Percentiles rank a stretch among this genome's conserved stretches.
Conservation (phyloP, 352 stramenopile genomes). For the Pythium utonaiense region DNA sequence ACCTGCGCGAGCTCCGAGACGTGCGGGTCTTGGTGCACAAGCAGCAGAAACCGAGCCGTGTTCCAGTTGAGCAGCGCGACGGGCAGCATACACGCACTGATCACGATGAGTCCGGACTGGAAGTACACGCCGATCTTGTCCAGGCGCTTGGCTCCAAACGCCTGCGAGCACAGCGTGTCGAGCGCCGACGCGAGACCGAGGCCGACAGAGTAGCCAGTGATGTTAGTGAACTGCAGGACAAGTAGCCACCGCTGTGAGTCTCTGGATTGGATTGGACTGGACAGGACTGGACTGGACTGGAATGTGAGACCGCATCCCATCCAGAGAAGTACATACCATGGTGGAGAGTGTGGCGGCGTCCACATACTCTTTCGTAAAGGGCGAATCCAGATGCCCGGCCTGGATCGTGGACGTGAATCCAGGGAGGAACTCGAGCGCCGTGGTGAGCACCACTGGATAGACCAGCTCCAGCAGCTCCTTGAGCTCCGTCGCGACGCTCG, state of each 20-base stretch:
- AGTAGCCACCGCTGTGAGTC: too few species aligned
- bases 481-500: slow-evolving; percentile 30
- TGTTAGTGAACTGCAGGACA: slow-evolving; percentile 70
- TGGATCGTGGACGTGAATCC: slow-evolving; percentile 61
- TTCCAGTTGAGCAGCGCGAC: slow-evolving; percentile 55
- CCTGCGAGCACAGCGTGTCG: slow-evolving; percentile 73
- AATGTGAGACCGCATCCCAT: too few species aligned
- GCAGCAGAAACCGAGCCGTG: slow-evolving; percentile 40
- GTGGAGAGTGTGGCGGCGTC: slow-evolving; percentile 64
- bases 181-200: slow-evolving; percentile 63
- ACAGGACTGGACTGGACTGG: too few species aligned
- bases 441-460: slow-evolving; percentile 46
- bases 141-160: slow-evolving; percentile 49
- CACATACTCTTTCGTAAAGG: slow-evolving; percentile 53
- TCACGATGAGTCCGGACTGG: slow-evolving; percentile 50
- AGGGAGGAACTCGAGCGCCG: slow-evolving; percentile 43
- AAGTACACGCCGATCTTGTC: slow-evolving; percentile 75
- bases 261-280: too few species aligned
- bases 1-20: slow-evolving; percentile 45
- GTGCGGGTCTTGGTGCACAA: slow-evolving; percentile 43
- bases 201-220: slow-evolving; percentile 57
- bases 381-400: slow-evolving; percentile 58
- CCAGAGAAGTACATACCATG: slow-evolving; percentile 39
- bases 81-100: slow-evolving; percentile 37
- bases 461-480: slow-evolving; percentile 39